A percentile compares a stretch with the other conserved stretches of the same genome.
These are phyloP conservation scores for Moesziomyces aphidis DNA, from an alignment of 1,284 basidiomycete species.

Conservation along the genomic window DNA sequence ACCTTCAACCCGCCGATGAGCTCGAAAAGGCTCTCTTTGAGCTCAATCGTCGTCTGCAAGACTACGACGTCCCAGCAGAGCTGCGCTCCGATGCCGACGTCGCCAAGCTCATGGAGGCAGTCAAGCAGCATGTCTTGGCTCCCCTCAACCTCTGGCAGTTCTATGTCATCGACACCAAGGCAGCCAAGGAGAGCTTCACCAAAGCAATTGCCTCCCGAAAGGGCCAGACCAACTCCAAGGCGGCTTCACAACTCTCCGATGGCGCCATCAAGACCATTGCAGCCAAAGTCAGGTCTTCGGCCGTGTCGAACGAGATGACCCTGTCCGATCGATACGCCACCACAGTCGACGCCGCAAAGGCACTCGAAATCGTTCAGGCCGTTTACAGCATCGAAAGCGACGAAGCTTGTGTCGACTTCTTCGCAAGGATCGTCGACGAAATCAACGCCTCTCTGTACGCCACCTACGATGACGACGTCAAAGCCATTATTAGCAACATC, in stretches of 20 bases:
- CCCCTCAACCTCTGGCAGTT: slow-evolving; percentile 62
- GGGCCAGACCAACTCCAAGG: slow-evolving; percentile 7
- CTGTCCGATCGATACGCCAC: slow-evolving; percentile 51
- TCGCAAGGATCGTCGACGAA: slow-evolving; percentile 46
- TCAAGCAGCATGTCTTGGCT: slow-evolving; percentile 51
- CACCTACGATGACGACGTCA: slow-evolving; percentile 58
- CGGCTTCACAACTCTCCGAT: slow-evolving; percentile 1
- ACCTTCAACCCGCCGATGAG: slow-evolving; percentile 61
- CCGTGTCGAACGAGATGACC: slow-evolving; percentile 52
- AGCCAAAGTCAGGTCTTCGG: slow-evolving; percentile 31
- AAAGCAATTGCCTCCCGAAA: slow-evolving; percentile 21
- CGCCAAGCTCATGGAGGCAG: slow-evolving; percentile 45
- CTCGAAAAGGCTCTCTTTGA: slow-evolving; percentile 54
- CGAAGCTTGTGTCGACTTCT: slow-evolving; percentile 31
- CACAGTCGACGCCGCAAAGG: slow-evolving; percentile 38
- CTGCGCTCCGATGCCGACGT: slow-evolving; percentile 50
- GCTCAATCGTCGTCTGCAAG: slow-evolving; percentile 37
- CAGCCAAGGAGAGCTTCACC: slow-evolving; percentile 34
- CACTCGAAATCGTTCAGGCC: slow-evolving; percentile 37
- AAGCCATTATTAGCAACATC: slow-evolving; percentile 56
- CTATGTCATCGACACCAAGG: slow-evolving; percentile 57
- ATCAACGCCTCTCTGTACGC: slow-evolving; percentile 54
- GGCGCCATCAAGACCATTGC: slow-evolving; percentile 30
- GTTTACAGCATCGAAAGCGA: slow-evolving; percentile 21
- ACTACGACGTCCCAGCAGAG: slow-evolving; percentile 47